Base-by-base conservation (phyloP, 2,329 filamentous ascomycete species). In the Aspergillus quadricinctus region DNA sequence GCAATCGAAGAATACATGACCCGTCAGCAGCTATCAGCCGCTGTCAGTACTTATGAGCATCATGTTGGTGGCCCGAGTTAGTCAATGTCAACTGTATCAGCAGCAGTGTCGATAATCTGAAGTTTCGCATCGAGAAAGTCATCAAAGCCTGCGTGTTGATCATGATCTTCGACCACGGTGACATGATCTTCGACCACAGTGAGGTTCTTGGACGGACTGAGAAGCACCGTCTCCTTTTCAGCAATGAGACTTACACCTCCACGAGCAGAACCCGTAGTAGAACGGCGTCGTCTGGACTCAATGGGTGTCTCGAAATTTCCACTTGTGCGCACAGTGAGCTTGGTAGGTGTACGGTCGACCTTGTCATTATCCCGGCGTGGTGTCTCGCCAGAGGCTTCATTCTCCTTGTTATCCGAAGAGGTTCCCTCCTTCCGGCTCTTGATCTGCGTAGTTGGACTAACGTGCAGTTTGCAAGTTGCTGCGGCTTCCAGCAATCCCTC, bases 341-440 rank as follows among this genome's bases (percentile, higher is more conserved):
- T 69, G 10, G 62, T 48, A 28, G 63, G 63, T 19, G 55, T 58
- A 41, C 50, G 57, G 41, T 53, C 57, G 35, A 51, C 50, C 49
- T 56, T 65, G 23, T 60, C 62, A 25, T 53, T 62, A 21, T 65
- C 63, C 50, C 59, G 61, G 49, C 56, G 57, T 5, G 62, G 55
- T 2, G 57, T 61, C 31, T 64, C 60, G 28, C 57, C 43, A 14
- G 52, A 23, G 52, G 45, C 46, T 50, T 65, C 62, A 41, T 67
- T 66, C 21, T 65, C 65, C 45, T 61, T 64, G 45, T 61, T 63
- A 10, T 59, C 62, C 46, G 57, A 56, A 48, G 61, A 58, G 50
- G 64, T 60, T 11, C 61, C 60, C 53, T 74, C 72, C 54, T 75
- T 75, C 46, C 65, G 68, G 51, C 71, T 62, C 50, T 66, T 71